phyloP scores from a whole-genome alignment of 768 basidiomycete genomes.

The Hericium alpestre region DNA sequence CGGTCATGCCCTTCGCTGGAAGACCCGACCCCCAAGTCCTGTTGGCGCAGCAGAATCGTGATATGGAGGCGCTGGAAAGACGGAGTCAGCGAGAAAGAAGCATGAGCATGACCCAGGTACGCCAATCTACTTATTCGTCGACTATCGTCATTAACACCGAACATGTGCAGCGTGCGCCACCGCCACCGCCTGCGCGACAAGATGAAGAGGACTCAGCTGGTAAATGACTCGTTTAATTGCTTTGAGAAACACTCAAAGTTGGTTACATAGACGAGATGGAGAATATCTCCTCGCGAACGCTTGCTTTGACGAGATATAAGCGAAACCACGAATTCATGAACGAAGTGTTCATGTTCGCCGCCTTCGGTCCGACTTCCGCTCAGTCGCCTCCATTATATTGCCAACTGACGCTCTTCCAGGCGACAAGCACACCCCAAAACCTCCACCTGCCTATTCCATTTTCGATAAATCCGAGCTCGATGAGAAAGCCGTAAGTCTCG shows the following conservation, averaged over 20 bases:
- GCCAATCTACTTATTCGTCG: background rate
- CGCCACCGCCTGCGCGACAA: conserved; percentile 6
- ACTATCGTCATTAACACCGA: background rate
- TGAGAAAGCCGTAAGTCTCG: conserved; percentile 38
- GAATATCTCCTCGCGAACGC: conserved; percentile 58
- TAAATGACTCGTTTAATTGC: background rate
- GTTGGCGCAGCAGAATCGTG: conserved; percentile 62
- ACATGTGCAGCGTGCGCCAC: background rate
- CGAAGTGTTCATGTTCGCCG: conserved; percentile 67
- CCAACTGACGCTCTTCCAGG: conserved; percentile 20
- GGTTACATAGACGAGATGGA: conserved; percentile 46
- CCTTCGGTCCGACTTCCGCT: conserved; percentile 34
- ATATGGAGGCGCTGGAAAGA: conserved; percentile 64
- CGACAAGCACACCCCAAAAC: conserved; percentile 30
- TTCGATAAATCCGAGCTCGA: conserved; percentile 52
- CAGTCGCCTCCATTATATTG: background rate
- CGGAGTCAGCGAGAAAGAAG: conserved; percentile 27
- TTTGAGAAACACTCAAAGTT: background rate
- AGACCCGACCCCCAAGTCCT: conserved; percentile 41
- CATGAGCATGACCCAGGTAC: conserved; percentile 19
- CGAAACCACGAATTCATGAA: conserved; percentile 83
- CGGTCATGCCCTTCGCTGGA: conserved; percentile 4
- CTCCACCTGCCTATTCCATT: conserved; percentile 42
- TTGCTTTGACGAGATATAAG: conserved; percentile 62
- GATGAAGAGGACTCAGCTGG: conserved; percentile 14